Conservation (phyloP, 2,329 filamentous ascomycete species). For the Sclerotinia spermophila region DNA sequence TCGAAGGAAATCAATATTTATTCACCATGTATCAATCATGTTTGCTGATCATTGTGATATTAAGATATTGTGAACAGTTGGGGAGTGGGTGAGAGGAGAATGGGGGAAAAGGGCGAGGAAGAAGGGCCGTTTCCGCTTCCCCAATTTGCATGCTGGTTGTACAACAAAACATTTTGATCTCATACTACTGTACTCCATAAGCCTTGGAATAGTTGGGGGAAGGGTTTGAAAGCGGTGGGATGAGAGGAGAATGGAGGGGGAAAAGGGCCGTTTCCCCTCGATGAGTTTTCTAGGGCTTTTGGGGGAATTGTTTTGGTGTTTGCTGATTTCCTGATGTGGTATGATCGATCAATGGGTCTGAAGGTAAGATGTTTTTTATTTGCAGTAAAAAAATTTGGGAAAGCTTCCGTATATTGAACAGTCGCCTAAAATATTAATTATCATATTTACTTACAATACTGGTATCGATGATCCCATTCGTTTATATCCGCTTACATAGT, state of each 20-base stretch:
- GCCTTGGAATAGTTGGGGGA: background rate
- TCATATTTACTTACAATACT: too few species aligned
- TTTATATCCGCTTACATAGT: too few species aligned
- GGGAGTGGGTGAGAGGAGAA: background rate
- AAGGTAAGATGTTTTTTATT: background rate
- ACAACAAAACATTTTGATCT: background rate
- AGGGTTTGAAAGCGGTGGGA: background rate
- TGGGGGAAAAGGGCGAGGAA: background rate
- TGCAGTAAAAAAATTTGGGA: too few species aligned
- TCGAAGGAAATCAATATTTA: background rate
- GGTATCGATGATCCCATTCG: too few species aligned
- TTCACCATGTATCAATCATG: background rate
- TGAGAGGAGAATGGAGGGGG: background rate
- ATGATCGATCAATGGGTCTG: background rate
- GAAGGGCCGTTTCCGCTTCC: conserved; percentile 5
- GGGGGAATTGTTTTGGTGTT: background rate
- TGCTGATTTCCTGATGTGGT: background rate
- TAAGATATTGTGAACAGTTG: background rate
- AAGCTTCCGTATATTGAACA: too few species aligned
- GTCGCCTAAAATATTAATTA: too few species aligned
- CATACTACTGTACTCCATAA: background rate
- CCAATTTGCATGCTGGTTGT: background rate
- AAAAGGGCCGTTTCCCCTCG: background rate
- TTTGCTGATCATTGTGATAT: background rate
- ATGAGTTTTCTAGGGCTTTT: background rate